phyloP scores from a whole-genome alignment of 2,329 filamentous ascomycete genomes.

The Pestalotiopsis sp. region DNA sequence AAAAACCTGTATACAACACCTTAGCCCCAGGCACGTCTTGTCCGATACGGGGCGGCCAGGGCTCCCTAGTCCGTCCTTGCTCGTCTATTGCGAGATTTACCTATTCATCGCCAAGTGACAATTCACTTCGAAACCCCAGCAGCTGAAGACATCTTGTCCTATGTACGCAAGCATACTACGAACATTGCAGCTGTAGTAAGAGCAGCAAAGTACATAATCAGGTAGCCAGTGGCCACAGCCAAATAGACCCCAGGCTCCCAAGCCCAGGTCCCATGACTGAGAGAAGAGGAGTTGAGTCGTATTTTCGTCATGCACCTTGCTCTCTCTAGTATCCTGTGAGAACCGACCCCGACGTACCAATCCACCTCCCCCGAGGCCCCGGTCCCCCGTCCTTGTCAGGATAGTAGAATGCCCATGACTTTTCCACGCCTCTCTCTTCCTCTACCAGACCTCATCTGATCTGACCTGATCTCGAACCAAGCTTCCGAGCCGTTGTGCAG shows the following conservation, averaged over 20 bases:
- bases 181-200: too few relatives aligned
- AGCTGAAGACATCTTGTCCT: background rate
- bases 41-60: slow-evolving; percentile 12
- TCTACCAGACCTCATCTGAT: background rate
- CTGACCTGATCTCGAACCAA: background rate
- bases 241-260: background rate
- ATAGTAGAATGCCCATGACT: too few relatives aligned
- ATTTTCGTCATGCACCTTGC: background rate
- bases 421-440: too few relatives aligned
- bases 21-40: background rate
- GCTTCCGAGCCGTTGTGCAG: slow-evolving; percentile 2
- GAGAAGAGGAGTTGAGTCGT: background rate
- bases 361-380: background rate
- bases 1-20: background rate
- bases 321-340: background rate
- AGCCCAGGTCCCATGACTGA: background rate
- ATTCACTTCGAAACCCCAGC: background rate
- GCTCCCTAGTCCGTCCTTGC: slow-evolving; percentile 10
- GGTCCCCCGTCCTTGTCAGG: background rate
- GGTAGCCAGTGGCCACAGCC: background rate
- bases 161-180: too few relatives aligned
- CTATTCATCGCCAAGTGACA: background rate
- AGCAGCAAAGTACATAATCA: background rate
- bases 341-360: background rate
- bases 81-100: slow-evolving; percentile 8